phyloP scores from a whole-genome alignment of 345 rosid species.

The Luvunga scandens region DNA sequence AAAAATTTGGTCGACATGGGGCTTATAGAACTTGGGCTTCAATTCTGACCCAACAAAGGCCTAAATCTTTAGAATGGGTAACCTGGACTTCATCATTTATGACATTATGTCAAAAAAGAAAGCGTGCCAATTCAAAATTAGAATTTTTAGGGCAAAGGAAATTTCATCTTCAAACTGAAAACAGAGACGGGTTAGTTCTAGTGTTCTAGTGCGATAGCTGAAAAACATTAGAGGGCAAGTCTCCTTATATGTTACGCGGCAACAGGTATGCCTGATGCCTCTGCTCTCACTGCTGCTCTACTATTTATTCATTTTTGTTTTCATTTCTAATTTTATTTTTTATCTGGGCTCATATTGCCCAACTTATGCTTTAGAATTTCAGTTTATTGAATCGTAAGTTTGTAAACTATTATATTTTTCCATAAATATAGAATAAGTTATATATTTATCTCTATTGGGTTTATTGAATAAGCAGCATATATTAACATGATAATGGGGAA shows the following conservation, averaged over 20 bases:
- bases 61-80: not conserved
- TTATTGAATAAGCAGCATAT: not conserved
- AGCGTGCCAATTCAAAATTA: not conserved
- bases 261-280: not conserved
- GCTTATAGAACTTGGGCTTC: no score
- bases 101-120: not conserved
- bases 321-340: not conserved
- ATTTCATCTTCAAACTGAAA: not conserved
- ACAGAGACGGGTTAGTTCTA: not conserved
- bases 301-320: not conserved
- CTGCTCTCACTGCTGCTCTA: not conserved
- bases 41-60: no score
- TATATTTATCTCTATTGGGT: not conserved
- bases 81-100: not conserved
- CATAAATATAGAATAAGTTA: not conserved
- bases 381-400: not conserved
- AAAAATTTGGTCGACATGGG: rapidly evolving
- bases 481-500: not conserved
- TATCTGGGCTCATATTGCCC: no score
- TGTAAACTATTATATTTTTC: not conserved
- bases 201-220: not conserved
- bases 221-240: not conserved
- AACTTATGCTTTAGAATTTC: not conserved
- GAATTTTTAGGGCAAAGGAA: not conserved
- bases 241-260: not conserved